These are phyloP conservation scores for Populus euphratica DNA, from an alignment of 345 rosid species.

Conservation along the genomic window DNA sequence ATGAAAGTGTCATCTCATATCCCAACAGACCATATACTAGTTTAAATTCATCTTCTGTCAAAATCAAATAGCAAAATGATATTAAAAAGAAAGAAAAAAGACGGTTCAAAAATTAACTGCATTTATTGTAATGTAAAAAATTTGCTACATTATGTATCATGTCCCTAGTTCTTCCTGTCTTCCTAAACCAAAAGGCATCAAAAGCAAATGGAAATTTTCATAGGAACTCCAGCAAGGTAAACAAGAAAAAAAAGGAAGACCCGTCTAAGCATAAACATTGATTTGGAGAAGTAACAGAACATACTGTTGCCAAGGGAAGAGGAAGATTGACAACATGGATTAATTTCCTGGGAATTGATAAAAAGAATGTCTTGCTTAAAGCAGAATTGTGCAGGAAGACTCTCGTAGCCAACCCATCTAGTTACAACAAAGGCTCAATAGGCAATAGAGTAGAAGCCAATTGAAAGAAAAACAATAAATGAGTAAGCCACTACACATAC, in stretches of 20 bases:
- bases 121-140: background rate
- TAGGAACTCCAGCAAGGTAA: background rate
- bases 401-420: background rate
- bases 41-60: background rate
- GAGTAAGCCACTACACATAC: slow-evolving; percentile 35
- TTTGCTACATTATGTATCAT: background rate
- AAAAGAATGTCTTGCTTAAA: background rate
- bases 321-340: background rate
- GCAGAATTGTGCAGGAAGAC: background rate
- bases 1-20: background rate
- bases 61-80: background rate
- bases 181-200: background rate
- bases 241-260: background rate
- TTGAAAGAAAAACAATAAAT: slow-evolving; percentile 3
- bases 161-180: background rate
- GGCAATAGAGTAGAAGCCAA: background rate
- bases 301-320: background rate
- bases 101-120: background rate
- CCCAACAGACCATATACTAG: background rate
- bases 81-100: background rate
- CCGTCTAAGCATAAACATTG: background rate
- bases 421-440: background rate
- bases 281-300: background rate
- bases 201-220: background rate
- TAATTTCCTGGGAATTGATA: background rate